Base-by-base conservation (phyloP, 495 filamentous ascomycete genomes). In the Jackrogersella multiformis region DNA sequence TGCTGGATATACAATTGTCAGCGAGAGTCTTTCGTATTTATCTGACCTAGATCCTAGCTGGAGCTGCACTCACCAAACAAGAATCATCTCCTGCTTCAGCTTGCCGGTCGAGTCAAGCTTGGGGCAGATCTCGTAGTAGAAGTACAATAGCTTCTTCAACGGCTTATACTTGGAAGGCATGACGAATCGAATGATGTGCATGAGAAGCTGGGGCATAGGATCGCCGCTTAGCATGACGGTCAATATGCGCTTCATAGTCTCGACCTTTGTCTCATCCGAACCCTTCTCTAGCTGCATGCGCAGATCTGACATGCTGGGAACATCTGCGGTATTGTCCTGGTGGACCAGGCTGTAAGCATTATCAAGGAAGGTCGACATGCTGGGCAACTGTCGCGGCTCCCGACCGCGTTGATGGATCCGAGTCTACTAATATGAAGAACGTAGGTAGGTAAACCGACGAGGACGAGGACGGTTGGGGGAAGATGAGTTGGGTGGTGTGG, bases 141-240 rank as follows among this genome's bases (percentile, higher is more conserved):
- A 94, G 80, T 99, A 99, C 13, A 99, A 86, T 39, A 99, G 81
- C 81, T 98, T 98, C 86, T 99, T 99, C 71, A 99, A 82, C n/a
- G 88, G 81, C 79, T 98, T 98, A 80, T 89, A 92, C 82, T 92
- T 97, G 58, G 92, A 94, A 1, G 96, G 96, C 96, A 98, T 98
- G 67, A 99, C 92, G 78, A 98, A 98, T 77, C 95, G 91, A 81
- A 99, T 98, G 74, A 99, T 98, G 80, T 97, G 96, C 96, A 99
- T 99, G 67, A 99, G 86, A 15, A 99, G 86, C 70, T 91, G 88
- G 36, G 92, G 88, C 90, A 98, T 93, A 34, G 96, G 92, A 74
- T 98, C 96, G 58, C 96, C 96, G 75, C 97, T 99, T 73, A 99
- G 88, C 94, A 97, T 96, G 77, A 96, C 86, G 64, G 92, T 97